These are phyloP conservation scores for Cryptococcus jaspeensis DNA, from an alignment of 1,284 basidiomycete species.

Conservation along the genomic window DNA sequence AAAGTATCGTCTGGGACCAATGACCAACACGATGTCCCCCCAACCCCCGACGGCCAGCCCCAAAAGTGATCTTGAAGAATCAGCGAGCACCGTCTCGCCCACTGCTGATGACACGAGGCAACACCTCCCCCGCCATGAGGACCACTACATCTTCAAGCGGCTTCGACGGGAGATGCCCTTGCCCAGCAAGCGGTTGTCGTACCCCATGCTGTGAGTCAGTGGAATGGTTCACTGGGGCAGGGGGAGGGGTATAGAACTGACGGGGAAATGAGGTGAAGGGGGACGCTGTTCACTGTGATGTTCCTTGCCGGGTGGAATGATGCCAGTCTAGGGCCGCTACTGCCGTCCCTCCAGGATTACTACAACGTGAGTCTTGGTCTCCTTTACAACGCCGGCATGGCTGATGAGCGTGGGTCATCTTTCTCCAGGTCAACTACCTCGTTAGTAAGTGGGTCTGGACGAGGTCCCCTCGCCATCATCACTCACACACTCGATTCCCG, in stretches of 20 bases:
- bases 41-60: no score
- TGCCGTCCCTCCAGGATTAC: constrained; percentile 59
- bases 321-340: constrained; percentile 60
- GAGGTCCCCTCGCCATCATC: no score
- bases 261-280: not conserved
- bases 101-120: no score
- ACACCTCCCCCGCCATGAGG: no score
- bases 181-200: constrained; percentile 15
- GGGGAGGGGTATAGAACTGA: no score
- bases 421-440: constrained; percentile 36
- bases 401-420: not conserved
- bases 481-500: constrained; percentile 20
- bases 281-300: constrained; percentile 1
- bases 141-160: constrained; percentile 21
- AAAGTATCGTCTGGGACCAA: no score
- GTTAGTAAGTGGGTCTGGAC: constrained; percentile 37
- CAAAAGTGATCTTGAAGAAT: no score
- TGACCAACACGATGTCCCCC: no score
- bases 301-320: constrained; percentile 61
- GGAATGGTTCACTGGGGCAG: no score
- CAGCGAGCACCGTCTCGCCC: no score
- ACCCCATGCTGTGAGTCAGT: constrained; percentile 41
- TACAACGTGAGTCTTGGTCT: constrained; percentile 49
- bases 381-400: not conserved
- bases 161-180: constrained; percentile 27